Conservation (phyloP, 140 eudicot genomes). For the Ambrosia hybrid region DNA sequence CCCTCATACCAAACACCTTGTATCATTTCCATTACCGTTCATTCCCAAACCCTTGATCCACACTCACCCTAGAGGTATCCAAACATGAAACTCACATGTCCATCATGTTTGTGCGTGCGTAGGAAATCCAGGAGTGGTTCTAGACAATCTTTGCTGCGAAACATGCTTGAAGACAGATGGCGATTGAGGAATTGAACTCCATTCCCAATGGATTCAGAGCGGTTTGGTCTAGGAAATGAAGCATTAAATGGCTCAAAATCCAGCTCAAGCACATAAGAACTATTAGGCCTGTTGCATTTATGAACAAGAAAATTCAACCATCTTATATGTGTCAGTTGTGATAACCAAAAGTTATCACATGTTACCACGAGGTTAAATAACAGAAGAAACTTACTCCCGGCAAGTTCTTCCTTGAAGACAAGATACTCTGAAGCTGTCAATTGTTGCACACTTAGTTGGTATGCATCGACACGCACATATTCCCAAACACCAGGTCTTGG, state of each 20-base stretch:
- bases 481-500: constrained; percentile 99
- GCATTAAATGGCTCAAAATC: constrained; percentile 98
- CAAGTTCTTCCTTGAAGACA: constrained; percentile 89
- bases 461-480: constrained; percentile 77
- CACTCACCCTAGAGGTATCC: constrained; percentile 1
- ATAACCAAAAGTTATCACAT: neutral
- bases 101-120: constrained; percentile 71
- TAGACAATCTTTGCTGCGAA: constrained; percentile 82
- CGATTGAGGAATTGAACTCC: constrained; percentile 97
- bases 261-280: constrained; percentile 67
- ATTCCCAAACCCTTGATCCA: neutral
- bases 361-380: neutral
- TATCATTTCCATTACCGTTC: constrained; percentile 9
- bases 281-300: constrained; percentile 43
- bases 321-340: neutral
- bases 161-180: constrained; percentile 93
- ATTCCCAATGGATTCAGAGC: constrained; percentile 89
- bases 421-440: constrained; percentile 80
- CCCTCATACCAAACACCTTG: no score
- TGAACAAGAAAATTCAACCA: constrained; percentile 6
- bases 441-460: constrained; percentile 85
- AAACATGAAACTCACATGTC: constrained; percentile 60
- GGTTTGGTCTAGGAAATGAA: constrained; percentile 78
- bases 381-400: constrained; percentile 58
- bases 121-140: constrained; percentile 94